A percentile compares a stretch with the other conserved stretches of the same genome.
phyloP scores from a whole-genome alignment of 108 stramenopile species.

The Cyclostephanos invisitatus region DNA sequence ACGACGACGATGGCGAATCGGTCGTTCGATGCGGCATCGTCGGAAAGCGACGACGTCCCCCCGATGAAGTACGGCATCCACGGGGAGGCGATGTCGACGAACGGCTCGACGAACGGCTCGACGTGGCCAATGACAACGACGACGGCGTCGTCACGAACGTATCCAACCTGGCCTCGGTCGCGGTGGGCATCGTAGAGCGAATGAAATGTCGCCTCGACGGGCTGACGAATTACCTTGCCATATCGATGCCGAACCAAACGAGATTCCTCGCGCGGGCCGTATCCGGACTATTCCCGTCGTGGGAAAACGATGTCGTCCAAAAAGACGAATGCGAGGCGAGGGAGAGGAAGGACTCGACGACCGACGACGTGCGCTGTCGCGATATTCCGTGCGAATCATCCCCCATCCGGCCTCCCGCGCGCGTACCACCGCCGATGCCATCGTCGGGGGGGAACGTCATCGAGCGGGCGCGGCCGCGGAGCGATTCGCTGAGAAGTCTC shows the following conservation, averaged over 20 bases:
- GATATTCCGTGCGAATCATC: too few species aligned
- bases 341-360: not conserved
- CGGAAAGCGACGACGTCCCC: not conserved
- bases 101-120: not conserved
- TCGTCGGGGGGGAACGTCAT: slow-evolving; percentile 2
- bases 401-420: too few species aligned
- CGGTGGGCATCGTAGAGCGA: not conserved
- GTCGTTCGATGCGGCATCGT: not conserved
- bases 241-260: not conserved
- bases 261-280: slow-evolving; percentile 8
- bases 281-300: slow-evolving; percentile 1
- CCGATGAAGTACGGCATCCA: not conserved
- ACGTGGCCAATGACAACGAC: not conserved
- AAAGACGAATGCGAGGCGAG: not conserved
- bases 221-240: not conserved
- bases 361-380: too few species aligned
- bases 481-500: slow-evolving; percentile 38
- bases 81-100: not conserved
- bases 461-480: slow-evolving; percentile 35
- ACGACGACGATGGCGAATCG: not conserved
- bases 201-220: not conserved
- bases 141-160: too few species aligned
- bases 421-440: not conserved
- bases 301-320: not conserved
- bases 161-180: not conserved